phyloP scores from a whole-genome alignment of 768 basidiomycete genomes.

The Agaricus subrufescens region DNA sequence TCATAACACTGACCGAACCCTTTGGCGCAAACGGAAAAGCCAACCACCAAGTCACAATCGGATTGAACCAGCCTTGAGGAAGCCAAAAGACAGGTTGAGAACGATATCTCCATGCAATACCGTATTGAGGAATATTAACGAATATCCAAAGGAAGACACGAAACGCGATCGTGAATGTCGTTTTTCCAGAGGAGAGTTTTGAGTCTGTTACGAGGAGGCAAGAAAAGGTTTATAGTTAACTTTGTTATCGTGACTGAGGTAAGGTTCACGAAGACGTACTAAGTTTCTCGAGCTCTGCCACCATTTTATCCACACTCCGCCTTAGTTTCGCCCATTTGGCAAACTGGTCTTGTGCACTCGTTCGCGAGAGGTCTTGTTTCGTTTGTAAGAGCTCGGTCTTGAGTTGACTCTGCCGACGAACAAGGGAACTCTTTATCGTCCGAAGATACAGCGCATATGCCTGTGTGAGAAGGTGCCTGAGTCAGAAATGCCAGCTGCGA shows the following conservation, averaged over 20 bases:
- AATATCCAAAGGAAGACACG: constrained; percentile 70
- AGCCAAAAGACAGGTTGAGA: constrained; percentile 90
- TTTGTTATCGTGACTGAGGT: neutral
- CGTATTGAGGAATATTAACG: constrained; percentile 85
- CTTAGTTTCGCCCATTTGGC: constrained; percentile 96
- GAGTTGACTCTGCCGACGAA: constrained; percentile 60
- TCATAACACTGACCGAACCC: constrained; percentile 87
- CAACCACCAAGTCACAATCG: constrained; percentile 75
- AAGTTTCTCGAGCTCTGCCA: constrained; percentile 86
- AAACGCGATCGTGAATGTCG: constrained; percentile 67
- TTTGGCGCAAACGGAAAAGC: constrained; percentile 87
- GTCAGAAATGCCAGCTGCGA: constrained; percentile 1
- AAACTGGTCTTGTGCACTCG: constrained; percentile 96
- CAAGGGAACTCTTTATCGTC: constrained; percentile 53
- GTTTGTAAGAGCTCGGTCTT: constrained; percentile 75
- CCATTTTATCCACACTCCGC: constrained; percentile 85
- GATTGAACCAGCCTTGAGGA: constrained; percentile 87
- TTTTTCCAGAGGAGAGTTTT: constrained; percentile 54
- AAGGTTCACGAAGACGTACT: constrained; percentile 51
- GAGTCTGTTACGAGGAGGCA: constrained; percentile 44
- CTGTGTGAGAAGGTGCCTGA: constrained; percentile 31
- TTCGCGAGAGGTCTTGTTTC: constrained; percentile 83
- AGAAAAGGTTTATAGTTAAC: neutral
- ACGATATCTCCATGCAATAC: constrained; percentile 89
- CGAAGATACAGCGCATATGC: constrained; percentile 68